Conservation (phyloP, 208 protist genomes). For the Trypanosoma platydactyli region DNA sequence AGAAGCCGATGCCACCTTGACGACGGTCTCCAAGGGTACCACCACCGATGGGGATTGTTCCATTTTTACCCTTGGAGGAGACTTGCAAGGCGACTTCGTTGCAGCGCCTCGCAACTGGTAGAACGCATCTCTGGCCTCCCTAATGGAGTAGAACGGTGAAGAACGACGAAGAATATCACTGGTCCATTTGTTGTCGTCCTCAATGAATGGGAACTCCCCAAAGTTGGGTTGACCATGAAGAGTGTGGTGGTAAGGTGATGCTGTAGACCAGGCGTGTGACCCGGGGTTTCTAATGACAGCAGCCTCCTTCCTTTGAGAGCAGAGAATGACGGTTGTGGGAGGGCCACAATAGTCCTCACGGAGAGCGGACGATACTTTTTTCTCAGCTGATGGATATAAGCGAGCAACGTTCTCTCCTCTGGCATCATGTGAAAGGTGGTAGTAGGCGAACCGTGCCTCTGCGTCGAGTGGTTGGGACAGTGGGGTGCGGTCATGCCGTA, state of each 20-base stretch:
- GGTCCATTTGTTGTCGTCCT: slow-evolving; percentile 7
- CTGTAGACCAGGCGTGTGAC: neutral
- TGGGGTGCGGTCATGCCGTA: neutral
- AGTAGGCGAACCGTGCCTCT: slow-evolving; percentile 18
- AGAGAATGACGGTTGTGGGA: slow-evolving; percentile 9
- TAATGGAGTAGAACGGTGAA: neutral
- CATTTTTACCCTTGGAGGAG: neutral
- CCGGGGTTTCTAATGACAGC: neutral
- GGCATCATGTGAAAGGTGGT: slow-evolving; percentile 1
- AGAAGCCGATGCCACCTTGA: neutral
- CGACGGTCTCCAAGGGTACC: neutral
- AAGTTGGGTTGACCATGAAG: neutral
- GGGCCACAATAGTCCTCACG: slow-evolving; percentile 13
- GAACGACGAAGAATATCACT: slow-evolving; percentile 10
- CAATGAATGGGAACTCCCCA: neutral
- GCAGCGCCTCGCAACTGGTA: neutral
- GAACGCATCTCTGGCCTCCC: neutral
- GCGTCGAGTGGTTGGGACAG: slow-evolving; percentile 18
- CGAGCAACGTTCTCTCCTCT: neutral
- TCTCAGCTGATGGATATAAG: neutral
- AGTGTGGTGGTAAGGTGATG: neutral
- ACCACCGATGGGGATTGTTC: too few relatives aligned
- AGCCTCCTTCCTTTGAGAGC: neutral
- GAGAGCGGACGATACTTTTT: neutral
- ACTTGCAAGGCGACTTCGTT: neutral